A percentile compares a stretch with the other conserved stretches of the same genome.
These are phyloP conservation scores for Backusella luteola DNA, from an alignment of 192 early-diverging fungal species.

Conservation along the genomic window DNA sequence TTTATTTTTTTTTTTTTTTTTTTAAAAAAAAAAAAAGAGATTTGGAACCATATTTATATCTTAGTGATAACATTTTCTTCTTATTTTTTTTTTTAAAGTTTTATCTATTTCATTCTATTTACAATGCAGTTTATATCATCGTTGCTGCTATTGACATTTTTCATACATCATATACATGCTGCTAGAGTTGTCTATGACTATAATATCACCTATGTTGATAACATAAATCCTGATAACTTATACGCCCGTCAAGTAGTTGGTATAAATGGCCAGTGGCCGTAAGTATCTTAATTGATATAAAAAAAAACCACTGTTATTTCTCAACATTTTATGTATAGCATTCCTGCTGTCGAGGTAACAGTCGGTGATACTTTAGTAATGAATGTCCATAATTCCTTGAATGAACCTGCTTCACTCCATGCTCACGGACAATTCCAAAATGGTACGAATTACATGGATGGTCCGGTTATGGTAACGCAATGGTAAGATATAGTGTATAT, in stretches of 20 bases:
- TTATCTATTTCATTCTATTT: not conserved
- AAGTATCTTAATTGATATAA: conserved; percentile 24
- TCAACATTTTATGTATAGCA: conserved; percentile 24
- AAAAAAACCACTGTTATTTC: not conserved
- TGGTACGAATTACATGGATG: conserved; percentile 69
- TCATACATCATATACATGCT: conserved; percentile 34
- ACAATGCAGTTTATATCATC: conserved; percentile 16
- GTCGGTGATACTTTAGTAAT: conserved; percentile 43
- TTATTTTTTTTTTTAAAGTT: conserved; percentile 23
- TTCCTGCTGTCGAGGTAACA: conserved; percentile 44
- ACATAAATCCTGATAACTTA: conserved; percentile 64
- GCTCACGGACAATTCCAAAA: conserved; percentile 82
- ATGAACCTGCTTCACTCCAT: conserved; percentile 64
- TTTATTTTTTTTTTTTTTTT: not conserved
- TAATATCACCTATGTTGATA: conserved; percentile 59
- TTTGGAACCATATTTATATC: not conserved
- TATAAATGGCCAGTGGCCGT: conserved; percentile 66
- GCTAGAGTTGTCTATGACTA: conserved; percentile 62
- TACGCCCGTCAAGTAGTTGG: conserved; percentile 59
- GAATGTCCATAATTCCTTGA: conserved; percentile 52
- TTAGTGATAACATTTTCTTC: conserved; percentile 22
- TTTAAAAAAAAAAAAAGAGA: not conserved
- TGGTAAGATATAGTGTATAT: conserved; percentile 37
- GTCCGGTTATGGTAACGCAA: conserved; percentile 66
- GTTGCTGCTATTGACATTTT: conserved; percentile 29